Base-by-base conservation (phyloP, 306 rosid genomes). In the Citrullus amarus region DNA sequence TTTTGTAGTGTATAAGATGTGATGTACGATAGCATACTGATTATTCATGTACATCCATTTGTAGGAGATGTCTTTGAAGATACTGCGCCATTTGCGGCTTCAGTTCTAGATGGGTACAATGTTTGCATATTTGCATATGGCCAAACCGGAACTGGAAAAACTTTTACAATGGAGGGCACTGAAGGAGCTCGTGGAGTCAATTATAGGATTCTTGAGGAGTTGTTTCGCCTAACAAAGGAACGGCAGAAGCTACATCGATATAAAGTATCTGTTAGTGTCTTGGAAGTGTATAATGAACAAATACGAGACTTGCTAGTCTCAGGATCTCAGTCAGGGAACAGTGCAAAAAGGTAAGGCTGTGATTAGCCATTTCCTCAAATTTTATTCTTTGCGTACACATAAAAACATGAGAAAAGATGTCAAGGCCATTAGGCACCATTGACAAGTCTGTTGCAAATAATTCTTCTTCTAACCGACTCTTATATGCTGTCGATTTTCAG, bases 261-360 rank as follows among this genome's bases (percentile, higher is more conserved):
- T 70, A 84, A 87, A 83, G 87, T 96, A 61, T 87, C 93, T 81
- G 99, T 96, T 50, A 91, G 98, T 74, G 98, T 90, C 82, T 85
- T 92, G 68, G 99, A 96, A 90, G 99, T 96, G 80, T 96, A 96
- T 87, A 96, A 96, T 44, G 99, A 96, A 85, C 99, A 96, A 82
- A 92, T 96, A 66, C 85, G 98, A 78, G 99, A 96, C 82, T 86
- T 96, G 88, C 85, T 96, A 14, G 88, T 85, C 81, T 79, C 93
- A 62, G 96, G 91, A 86, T 84, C 87, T 87, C 97, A 91, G 76
- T 83, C 86, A 17, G 96, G 92, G 69, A 81, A 79, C 17, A 78
- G 86, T 81, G 85, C 86, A 32, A 95, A 83, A 89, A 90, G 98
- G 98, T 92, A 85, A 30, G 1, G 22, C 14, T 56, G 54, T 15